Conservation (phyloP, 2,329 filamentous ascomycete genomes). For the Talaromyces sp. region DNA sequence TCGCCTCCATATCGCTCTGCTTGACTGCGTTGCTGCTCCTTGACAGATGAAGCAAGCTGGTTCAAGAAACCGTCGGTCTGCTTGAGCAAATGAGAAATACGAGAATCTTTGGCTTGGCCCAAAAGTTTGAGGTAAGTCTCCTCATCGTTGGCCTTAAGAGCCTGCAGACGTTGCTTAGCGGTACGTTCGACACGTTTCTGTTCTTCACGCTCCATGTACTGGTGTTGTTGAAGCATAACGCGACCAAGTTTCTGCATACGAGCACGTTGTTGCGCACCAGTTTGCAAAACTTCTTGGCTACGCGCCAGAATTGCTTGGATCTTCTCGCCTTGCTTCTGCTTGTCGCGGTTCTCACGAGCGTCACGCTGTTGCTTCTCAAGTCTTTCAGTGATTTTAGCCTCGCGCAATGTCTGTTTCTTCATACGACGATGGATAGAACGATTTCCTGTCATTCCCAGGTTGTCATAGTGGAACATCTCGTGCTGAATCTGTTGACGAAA, state of each 20-base stretch:
- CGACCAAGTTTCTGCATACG: conserved; percentile 84
- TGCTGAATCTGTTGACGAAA: conserved; percentile 83
- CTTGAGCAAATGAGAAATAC: conserved; percentile 94
- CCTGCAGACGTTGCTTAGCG: conserved; percentile 98
- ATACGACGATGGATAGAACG: conserved; percentile 83
- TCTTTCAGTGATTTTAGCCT: conserved; percentile 97
- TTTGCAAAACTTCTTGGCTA: conserved; percentile 70
- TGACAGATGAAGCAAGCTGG: conserved; percentile 91
- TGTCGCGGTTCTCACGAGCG: conserved; percentile 90
- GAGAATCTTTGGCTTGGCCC: conserved; percentile 97
- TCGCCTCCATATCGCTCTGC: conserved; percentile 74
- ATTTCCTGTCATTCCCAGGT: conserved; percentile 95
- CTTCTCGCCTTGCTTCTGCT: conserved; percentile 95
- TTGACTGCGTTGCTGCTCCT: conserved; percentile 83
- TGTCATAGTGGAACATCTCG: conserved; percentile 93
- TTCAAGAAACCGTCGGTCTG: conserved; percentile 98
- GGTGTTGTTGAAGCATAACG: conserved; percentile 84
- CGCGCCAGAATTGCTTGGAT: conserved; percentile 82
- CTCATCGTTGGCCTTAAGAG: conserved; percentile 97
- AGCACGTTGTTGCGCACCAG: conserved; percentile 63
- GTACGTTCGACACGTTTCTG: conserved; percentile 97
- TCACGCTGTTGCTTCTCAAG: conserved; percentile 98
- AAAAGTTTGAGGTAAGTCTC: conserved; percentile 97
- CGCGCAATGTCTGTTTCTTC: conserved; percentile 95
- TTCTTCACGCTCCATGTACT: conserved; percentile 98